Conservation (phyloP, 352 stramenopile species). For the Pythium oligandrum region DNA sequence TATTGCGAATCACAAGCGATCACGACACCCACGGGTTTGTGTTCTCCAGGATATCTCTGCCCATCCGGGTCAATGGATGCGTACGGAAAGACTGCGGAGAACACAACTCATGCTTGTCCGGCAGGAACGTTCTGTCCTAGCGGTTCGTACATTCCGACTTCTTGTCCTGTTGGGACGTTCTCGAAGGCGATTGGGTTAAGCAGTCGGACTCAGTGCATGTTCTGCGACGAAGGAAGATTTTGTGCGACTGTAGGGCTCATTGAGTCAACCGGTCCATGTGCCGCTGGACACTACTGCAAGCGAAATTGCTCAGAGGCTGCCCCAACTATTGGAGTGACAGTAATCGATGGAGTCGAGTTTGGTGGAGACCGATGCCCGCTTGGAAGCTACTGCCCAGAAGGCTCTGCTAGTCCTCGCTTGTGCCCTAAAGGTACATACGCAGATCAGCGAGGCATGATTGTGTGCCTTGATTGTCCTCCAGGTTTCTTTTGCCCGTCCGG, state of each 20-base stretch:
- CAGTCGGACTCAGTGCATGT: constrained; percentile 12
- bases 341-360: constrained; percentile 13
- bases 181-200: neutral
- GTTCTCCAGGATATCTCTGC: constrained; percentile 29
- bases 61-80: constrained; percentile 10
- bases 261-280: constrained; percentile 15
- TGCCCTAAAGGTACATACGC: constrained; percentile 43
- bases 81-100: constrained; percentile 15
- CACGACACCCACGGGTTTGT: constrained; percentile 23
- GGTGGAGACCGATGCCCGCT: constrained; percentile 38
- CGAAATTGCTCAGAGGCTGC: constrained; percentile 37
- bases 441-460: constrained; percentile 18
- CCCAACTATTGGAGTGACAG: constrained; percentile 25
- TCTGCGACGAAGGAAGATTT: constrained; percentile 24
- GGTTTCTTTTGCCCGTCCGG: constrained; percentile 39
- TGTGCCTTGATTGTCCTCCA: constrained; percentile 30
- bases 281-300: constrained; percentile 41
- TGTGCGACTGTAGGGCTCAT: constrained; percentile 26
- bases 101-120: constrained; percentile 13
- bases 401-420: constrained; percentile 23
- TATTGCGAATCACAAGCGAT: constrained; percentile 33
- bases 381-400: constrained; percentile 46
- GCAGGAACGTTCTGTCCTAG: constrained; percentile 10
- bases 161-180: constrained; percentile 39
- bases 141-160: constrained; percentile 3